Base-by-base conservation (phyloP, 495 filamentous ascomycete genomes). In the Antarctomyces pellizariae region DNA sequence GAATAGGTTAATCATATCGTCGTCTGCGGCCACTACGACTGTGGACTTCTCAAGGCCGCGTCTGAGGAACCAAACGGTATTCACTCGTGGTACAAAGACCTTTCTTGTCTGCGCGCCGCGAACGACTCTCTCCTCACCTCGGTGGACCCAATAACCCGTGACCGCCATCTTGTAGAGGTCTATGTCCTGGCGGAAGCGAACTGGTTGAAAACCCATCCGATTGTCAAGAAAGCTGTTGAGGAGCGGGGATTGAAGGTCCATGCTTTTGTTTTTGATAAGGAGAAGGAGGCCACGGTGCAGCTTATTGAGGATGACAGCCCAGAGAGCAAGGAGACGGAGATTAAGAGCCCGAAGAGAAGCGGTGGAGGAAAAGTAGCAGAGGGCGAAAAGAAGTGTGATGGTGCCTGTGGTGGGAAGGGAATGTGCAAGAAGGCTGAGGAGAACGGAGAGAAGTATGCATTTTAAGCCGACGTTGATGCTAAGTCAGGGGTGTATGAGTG, bases 231-330 rank as follows among this genome's bases (percentile, higher is more conserved):
- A 10, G 64, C 58, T 11, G 56, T 63, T 12, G 39, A 49, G 33
- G 52, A 56, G 41, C 50, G 58, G 17, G 62, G 61, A 1, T 38
- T 70, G 9, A 33, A 53, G 41, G 52, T 70, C 4, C 58, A 67
- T 39, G 64, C 55, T 5, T 36, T 61, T 29, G 54, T 70, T 12
- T 68, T 61, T 33, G 57, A 69, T 37, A 49, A 62, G 11, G 56
- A 32, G 2, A 53, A 37, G 9, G 59, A 58, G 26, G 29, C 47
- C 13, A 44, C 64, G 25, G 44, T 48, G n/a, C 50, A 57, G 30
- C 31, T 67, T n/a, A n/a, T n/a, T n/a, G n/a, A n/a, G n/a, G n/a
- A n/a, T n/a, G n/a, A n/a, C n/a, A n/a, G n/a, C n/a, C n/a, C n/a
- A n/a, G n/a, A n/a, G n/a, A n/a, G n/a, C n/a, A n/a, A n/a, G n/a